Evolutionary conservation across 495 filamentous ascomycete genomes (phyloP), one percentile per base, ranked within the genome.

Genomic region (Lentithecium fluviatile): DNA sequence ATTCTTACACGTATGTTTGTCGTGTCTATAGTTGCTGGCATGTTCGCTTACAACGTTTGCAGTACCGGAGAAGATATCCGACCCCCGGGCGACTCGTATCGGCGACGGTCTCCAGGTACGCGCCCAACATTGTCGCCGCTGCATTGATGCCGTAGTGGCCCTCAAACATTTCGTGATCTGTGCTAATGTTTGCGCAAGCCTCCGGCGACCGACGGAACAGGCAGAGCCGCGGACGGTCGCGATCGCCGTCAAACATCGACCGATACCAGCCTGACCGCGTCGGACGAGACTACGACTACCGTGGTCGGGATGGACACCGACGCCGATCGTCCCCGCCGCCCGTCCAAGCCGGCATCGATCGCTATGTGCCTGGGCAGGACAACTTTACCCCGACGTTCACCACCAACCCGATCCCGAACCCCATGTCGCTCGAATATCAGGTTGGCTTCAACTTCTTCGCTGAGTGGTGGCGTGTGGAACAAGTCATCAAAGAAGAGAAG

Each of bases 361-460:
- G 95, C 48, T 99, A 99, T 73, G 88, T 97, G 23, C 94, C 94
- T 1, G 90, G 93, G 7, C 88, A 94, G 68, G 87, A 88, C 51
- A 69, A 73, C 15, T 77, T 76, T 26, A 79, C 79, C 17, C 82
- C 87, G 13, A 74, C 77, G 10, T 73, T 87, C n/a, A 75, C 82
- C 7, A 75, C 76, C 2, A 95, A 95, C 66, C 89, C 88, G 2
- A 72, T 96, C 34, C 79, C 85, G 15, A 89, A 97, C 65, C 94
- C 94, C 6, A 78, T 91, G 52, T 87, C 82, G 49, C 79, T 97
- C 10, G 88, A 96, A 13, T 95, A 88, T 63, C 92, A 97, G 71
- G 94, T 96, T 48, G 93, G 94, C 0, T 97, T 97, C 76, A 96
- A 88, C 23, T 97, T 86, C 74, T 99, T 95, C 70, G 88, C 90